Evolutionary conservation across 495 filamentous ascomycete genomes (phyloP), one percentile per base, ranked within the genome.

Genomic region (Aspergillus panamensis): DNA sequence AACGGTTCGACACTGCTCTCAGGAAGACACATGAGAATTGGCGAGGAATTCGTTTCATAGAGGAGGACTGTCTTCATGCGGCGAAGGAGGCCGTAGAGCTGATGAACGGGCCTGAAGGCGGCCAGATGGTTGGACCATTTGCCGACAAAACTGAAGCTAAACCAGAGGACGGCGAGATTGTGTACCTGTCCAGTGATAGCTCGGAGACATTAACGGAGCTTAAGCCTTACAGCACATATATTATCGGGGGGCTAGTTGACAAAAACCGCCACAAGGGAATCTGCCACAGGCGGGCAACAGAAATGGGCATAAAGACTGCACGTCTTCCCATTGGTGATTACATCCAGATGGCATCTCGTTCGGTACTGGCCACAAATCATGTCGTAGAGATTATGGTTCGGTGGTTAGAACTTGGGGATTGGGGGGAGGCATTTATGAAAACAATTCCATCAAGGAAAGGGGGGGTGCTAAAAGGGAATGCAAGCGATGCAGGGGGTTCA

Each of bases 311-410:
- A 55, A 84, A 85, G 40, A 97, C 93, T 0, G 94, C 93, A 0
- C 93, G 89, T 69, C 68, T 99, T 20, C 94, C 94, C 0, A 97
- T 99, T 65, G 89, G 91, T 2, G 84, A 97, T 16, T 97, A 88
- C 62, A 87, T 99, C 78, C 78, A 88, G 51, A 95, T 99, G 91
- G 74, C 84, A 29, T 89, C 86, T 57, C 84, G 94, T 13, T 82
- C 83, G 55, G 87, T 99, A 3, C 72, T 99, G 43, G 84, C 91
- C 6, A 96, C 92, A 12, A 97, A 97, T 65, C 94, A 99, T 66
- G 94, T 99, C 0, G 80, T 89, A 42, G 94, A 97, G 70, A 97
- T 99, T 59, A 96, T 99, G 89, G 67, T 94, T 30, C 83, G 85
- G 57, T 99, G 94, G 90, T 63, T 99, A 53, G 90, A 96, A 61